Conservation (phyloP, 345 rosid genomes). For the Gossypium stocksii region DNA sequence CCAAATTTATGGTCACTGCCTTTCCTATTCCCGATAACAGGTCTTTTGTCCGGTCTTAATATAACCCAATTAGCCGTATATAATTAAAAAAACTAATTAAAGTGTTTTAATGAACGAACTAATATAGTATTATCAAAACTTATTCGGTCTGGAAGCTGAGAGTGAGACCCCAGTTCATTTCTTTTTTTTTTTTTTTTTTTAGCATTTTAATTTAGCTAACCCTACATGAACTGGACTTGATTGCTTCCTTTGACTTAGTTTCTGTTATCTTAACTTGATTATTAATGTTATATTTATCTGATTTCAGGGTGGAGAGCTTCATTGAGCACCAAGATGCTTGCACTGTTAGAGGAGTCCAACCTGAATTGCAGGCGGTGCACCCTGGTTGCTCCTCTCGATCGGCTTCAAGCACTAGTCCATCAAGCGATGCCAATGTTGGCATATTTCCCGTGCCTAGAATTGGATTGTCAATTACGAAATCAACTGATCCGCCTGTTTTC, state of each 20-base stretch:
- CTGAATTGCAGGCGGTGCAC: conserved; percentile 34
- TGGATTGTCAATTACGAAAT: conserved; percentile 23
- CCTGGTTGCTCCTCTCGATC: conserved; percentile 67
- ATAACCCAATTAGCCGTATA: conserved; percentile 5
- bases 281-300: conserved; percentile 1
- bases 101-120: neutral
- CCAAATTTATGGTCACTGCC: neutral
- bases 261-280: neutral
- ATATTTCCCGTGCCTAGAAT: conserved; percentile 23
- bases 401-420: conserved; percentile 76
- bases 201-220: conserved; percentile 20
- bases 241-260: conserved; percentile 5
- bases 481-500: conserved; percentile 18
- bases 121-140: neutral
- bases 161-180: too few relatives aligned
- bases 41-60: conserved; percentile 16
- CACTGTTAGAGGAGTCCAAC: conserved; percentile 44
- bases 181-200: neutral
- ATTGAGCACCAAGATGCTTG: conserved; percentile 87
- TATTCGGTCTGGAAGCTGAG: too few relatives aligned
- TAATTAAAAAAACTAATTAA: too few relatives aligned
- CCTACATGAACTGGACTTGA: conserved; percentile 23
- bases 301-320: conserved; percentile 74
- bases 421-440: conserved; percentile 60
- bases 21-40: conserved; percentile 21